Base-by-base conservation (phyloP, 1,284 basidiomycete species). In the Tetrapyrgos nigripes region DNA sequence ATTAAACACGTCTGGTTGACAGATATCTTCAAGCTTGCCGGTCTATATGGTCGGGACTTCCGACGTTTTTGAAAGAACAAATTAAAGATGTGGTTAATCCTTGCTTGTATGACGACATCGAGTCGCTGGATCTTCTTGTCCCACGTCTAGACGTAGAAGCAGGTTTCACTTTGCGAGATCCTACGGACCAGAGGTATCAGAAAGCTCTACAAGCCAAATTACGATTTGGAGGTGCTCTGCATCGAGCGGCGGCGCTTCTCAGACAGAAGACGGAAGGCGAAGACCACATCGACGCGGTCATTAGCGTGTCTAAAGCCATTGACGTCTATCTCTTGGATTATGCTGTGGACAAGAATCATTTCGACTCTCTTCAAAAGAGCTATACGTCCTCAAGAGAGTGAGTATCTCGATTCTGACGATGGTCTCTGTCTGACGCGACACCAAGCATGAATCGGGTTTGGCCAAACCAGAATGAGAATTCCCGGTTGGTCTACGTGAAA, bases 281-380 rank as follows among this genome's bases (percentile, higher is more conserved):
- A 74, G 95, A 96, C 71, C 96, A 97, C 65, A 95, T 96, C 57
- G 97, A 99, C 71, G 90, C 93, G 10, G 88, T 97, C 61, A 81
- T 91, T 29, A 79, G 80, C 29, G 82, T 92, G 24, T 82, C 84
- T 13, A 86, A 84, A 62, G 87, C 88, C 1, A 88, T 93, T 47
- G 92, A 94, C 62, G 84, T 87, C 1, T 92, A 85, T 67, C 77
- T 94, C 63, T 78, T 93, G 51, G 86, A 88, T 59, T 93, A 93
- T 71, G 92, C 85, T 9, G 78, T 91, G 70, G 85, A 77, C 47
- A 78, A 84, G 64, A 74, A 75, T 52, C 82, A 83, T 51, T 90
- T 86, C 64, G 82, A 85, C 57, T 76, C 80, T 4, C 68, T 89
- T 66, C 86, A 88, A 71, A 92, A 91, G 72, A 86, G 85, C 55